phyloP scores from a whole-genome alignment of 495 filamentous ascomycete species.

The Aspergillus cristatus region DNA sequence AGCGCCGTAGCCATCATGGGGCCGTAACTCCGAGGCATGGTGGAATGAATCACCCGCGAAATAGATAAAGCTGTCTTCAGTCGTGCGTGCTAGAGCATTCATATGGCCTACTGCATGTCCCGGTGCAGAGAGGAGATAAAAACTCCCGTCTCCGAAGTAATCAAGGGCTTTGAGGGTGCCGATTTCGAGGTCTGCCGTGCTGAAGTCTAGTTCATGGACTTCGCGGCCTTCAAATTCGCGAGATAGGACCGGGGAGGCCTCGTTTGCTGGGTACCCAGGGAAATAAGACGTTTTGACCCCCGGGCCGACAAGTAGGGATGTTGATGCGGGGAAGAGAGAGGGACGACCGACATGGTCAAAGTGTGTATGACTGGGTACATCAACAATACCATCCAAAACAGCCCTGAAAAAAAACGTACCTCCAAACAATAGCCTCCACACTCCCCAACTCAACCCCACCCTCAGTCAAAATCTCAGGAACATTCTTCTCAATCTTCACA shows the following conservation, averaged over 20 bases:
- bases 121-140: constrained; percentile 25
- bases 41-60: constrained; percentile 45
- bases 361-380: constrained; percentile 35
- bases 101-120: constrained; percentile 37
- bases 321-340: constrained; percentile 34
- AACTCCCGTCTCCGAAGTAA: constrained; percentile 47
- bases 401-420: neutral
- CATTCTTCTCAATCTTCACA: neutral
- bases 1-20: neutral
- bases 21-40: neutral
- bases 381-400: neutral
- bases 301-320: constrained; percentile 42
- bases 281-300: constrained; percentile 34
- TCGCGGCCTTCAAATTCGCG: too few relatives aligned
- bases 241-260: constrained; percentile 11
- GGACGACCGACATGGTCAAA: constrained; percentile 49
- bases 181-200: constrained; percentile 9
- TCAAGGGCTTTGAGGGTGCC: constrained; percentile 23
- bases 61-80: constrained; percentile 43
- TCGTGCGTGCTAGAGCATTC: constrained; percentile 45
- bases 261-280: constrained; percentile 34
- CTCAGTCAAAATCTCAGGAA: neutral
- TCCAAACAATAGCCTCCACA: neutral
- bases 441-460: neutral
- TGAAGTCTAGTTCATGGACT: neutral